Conservation (phyloP, 2,329 filamentous ascomycete genomes). For the Botrytis cinerea region DNA sequence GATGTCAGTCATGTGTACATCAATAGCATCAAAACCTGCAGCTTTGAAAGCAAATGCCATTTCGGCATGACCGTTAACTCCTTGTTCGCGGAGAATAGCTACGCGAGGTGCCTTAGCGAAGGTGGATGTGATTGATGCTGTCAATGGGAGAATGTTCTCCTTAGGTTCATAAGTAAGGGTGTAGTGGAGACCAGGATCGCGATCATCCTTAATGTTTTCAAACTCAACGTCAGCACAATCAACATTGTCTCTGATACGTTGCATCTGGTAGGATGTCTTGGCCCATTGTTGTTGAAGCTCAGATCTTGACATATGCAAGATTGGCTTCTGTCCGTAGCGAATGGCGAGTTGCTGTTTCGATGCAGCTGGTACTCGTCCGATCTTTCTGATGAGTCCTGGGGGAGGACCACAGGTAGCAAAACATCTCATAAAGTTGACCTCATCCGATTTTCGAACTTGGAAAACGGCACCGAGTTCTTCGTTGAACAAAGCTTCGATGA, state of each 20-base stretch:
- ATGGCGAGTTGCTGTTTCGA: constrained; percentile 76
- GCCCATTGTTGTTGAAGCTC: constrained; percentile 87
- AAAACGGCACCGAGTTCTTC: constrained; percentile 96
- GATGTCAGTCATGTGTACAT: constrained; percentile 97
- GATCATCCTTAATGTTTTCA: constrained; percentile 69
- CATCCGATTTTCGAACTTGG: constrained; percentile 84
- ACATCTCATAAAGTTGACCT: constrained; percentile 82
- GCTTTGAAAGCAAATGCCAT: constrained; percentile 96
- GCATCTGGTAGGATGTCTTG: constrained; percentile 86
- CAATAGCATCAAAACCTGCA: constrained; percentile 87
- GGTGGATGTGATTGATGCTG: constrained; percentile 49
- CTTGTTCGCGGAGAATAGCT: constrained; percentile 91
- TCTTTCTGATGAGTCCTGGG: constrained; percentile 76
- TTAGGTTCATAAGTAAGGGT: constrained; percentile 75
- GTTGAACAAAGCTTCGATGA: constrained; percentile 85
- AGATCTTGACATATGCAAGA: constrained; percentile 69
- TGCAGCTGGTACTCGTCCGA: constrained; percentile 71
- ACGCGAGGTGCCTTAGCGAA: constrained; percentile 70
- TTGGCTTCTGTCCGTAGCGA: constrained; percentile 65
- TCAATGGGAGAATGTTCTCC: constrained; percentile 73
- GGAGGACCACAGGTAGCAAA: constrained; percentile 90
- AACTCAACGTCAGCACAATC: constrained; percentile 83
- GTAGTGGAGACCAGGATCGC: constrained; percentile 82
- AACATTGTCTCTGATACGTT: constrained; percentile 85
- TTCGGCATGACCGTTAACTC: constrained; percentile 93